Percentiles rank a stretch among this genome's conserved stretches.
Evolutionary conservation across 345 rosid species (phyloP).

Genomic region (Boechera retrofracta): DNA sequence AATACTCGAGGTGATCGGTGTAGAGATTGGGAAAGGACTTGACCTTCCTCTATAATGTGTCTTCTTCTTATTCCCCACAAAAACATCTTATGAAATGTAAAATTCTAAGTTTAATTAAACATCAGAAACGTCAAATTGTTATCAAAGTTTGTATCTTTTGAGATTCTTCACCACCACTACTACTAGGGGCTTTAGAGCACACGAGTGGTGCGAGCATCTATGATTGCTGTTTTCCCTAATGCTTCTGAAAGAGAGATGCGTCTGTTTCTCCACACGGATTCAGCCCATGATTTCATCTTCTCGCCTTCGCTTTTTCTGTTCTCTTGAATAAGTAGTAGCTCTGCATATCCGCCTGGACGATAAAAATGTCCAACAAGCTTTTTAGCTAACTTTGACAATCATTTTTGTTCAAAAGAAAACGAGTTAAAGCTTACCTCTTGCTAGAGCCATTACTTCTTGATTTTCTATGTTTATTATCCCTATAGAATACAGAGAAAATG

Average conservation of each 20-base stretch:
- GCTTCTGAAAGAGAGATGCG: constrained; percentile 70
- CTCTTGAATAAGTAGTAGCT: constrained; percentile 68
- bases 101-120: constrained; percentile 1
- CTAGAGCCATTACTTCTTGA: constrained; percentile 71
- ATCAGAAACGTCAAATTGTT: constrained; percentile 3
- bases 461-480: constrained; percentile 42
- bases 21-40: constrained; percentile 90
- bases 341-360: constrained; percentile 76
- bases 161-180: not conserved
- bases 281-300: constrained; percentile 85
- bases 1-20: constrained; percentile 75
- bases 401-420: not conserved
- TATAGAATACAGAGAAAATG: not conserved
- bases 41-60: constrained; percentile 65
- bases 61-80: not conserved
- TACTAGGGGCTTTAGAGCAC: constrained; percentile 10
- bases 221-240: constrained; percentile 54
- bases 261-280: constrained; percentile 70
- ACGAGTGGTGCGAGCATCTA: constrained; percentile 71
- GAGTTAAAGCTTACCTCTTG: constrained; percentile 62
- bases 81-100: not conserved
- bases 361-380: not conserved
- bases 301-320: constrained; percentile 83
- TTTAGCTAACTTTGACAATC: not conserved
- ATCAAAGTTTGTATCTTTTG: constrained; percentile 16